Base-by-base conservation (phyloP, 192 early-diverging fungal species). In the Coemansia sp. region DNA sequence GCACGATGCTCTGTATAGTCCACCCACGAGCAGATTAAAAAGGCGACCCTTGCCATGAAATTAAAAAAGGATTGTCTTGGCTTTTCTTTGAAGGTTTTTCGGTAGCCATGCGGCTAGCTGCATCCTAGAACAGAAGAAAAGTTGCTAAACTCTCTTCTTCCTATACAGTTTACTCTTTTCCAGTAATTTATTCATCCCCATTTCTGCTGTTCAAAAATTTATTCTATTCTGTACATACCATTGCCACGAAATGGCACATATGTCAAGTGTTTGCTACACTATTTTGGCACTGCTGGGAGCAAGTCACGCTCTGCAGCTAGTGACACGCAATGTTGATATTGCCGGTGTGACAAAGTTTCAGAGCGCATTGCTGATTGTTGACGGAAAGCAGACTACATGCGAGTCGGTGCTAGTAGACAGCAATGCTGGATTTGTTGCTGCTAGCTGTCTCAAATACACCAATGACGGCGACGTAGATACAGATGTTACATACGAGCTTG, bases 321-420 rank as follows among this genome's bases (percentile, higher is more conserved):
- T n/a, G 8, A 68, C 38, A 17, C 64, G 75, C 2, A 62, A 78
- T 37, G 62, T 69, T 5, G 15, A 64, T 34, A 23, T 72, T 14
- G 40, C 59, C 1, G 53, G 60, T 15, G 55, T 72, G 1, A 2
- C 65, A 9, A 47, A 38, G 5, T 72, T 57, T 21, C 67, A 68
- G 25, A 44, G 63, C 12, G 70, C 76, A 6, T 31, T 78, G 9
- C 67, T 78, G 15, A 6, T 78, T 1, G 19, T 59, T 5, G 62
- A 73, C 64, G 55, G 65, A 9, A 62, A 60, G 2, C 70, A 78
- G n/a, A 78, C 76, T 0, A 59, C 70, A 2, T 78, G 76, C 52
- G 76, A 78, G 48, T 64, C 65, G 0, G 76, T 67, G 2, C 64
- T 73, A 11, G 48, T 78, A 23, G 76, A 78, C 57, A 78, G 67